Base-by-base conservation (phyloP, 441 rosid genomes). In the Corymbia citriodora region DNA sequence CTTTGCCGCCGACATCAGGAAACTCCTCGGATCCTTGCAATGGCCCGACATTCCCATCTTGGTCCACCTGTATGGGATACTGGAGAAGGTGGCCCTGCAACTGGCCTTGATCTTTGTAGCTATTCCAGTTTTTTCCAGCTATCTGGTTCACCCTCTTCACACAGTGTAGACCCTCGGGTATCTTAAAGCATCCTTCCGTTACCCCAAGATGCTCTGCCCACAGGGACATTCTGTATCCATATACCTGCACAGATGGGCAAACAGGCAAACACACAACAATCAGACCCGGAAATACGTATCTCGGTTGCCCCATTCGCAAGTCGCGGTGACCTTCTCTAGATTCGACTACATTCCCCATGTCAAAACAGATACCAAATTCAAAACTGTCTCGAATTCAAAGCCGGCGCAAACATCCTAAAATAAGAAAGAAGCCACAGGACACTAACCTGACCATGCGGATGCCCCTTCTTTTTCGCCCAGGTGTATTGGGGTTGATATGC, bases 121-220 rank as follows among this genome's bases (percentile, higher is more conserved):
- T 93, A 89, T 87, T 87, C 99, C 99, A 96, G 95, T 98, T 98
- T 10, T 90, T 94, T 70, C 90, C 93, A 2, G 98, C 96, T 74
- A 94, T 94, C 55, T 45, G 72, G 27, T 98, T 98, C 87, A 98
- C 98, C 54, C 65, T 89, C 92, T 89, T 93, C 81, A 98, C 96
- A 40, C 97, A 97, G 59, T 92, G 95, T 88, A 94, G 90, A 92
- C 93, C 93, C 89, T 91, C 93, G 10, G 99, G 95, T 79, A 94
- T 93, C 88, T 59, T 9, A 79, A 94, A 95, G 50, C 92, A 88
- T 33, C 87, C 90, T 25, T 93, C 93, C 10, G 92, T 70, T 90
- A 61, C 87, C 89, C 96, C 98, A 85, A 98, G 94, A 93, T 98
- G 99, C 95, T 98, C 99, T 16, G 94, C 95, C 99, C 99, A 98